Conservation (phyloP, 768 basidiomycete species). For the Daedalea quercina region DNA sequence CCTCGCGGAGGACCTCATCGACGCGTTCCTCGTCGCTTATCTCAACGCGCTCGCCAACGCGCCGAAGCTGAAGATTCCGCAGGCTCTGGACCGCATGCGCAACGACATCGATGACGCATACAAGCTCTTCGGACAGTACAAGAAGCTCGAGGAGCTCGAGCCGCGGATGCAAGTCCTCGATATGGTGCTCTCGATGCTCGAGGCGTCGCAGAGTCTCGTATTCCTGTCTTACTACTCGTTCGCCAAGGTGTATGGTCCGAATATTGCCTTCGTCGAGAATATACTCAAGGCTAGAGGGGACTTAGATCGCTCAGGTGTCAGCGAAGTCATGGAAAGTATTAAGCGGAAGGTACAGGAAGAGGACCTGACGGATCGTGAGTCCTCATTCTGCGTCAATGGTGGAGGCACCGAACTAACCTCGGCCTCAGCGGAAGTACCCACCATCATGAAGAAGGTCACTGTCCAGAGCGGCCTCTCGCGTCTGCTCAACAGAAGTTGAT, state of each 20-base stretch:
- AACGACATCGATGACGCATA: slow-evolving; percentile 75
- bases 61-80: slow-evolving; percentile 81
- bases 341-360: slow-evolving; percentile 93
- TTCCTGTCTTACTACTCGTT: slow-evolving; percentile 94
- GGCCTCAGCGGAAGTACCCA: slow-evolving; percentile 64
- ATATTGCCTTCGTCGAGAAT: slow-evolving; percentile 85
- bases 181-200: slow-evolving; percentile 70
- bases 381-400: slow-evolving; percentile 6
- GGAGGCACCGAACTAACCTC: background rate
- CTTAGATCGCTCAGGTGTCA: slow-evolving; percentile 80
- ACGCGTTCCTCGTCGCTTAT: slow-evolving; percentile 85
- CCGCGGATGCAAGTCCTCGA: slow-evolving; percentile 82
- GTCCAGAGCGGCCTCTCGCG: slow-evolving; percentile 71
- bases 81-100: slow-evolving; percentile 76
- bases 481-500: slow-evolving; percentile 37
- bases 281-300: slow-evolving; percentile 87
- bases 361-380: slow-evolving; percentile 72
- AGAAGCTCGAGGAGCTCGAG: slow-evolving; percentile 76
- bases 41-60: slow-evolving; percentile 81
- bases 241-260: slow-evolving; percentile 90
- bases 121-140: slow-evolving; percentile 74
- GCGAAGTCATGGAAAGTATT: slow-evolving; percentile 90
- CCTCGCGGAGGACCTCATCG: slow-evolving; percentile 86
- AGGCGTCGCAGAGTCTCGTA: slow-evolving; percentile 82
- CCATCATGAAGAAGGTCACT: slow-evolving; percentile 87